Evolutionary conservation across 2,329 filamentous ascomycete species (phyloP), one percentile per base, ranked within the genome.

Genomic region (Diaporthe vexans): DNA sequence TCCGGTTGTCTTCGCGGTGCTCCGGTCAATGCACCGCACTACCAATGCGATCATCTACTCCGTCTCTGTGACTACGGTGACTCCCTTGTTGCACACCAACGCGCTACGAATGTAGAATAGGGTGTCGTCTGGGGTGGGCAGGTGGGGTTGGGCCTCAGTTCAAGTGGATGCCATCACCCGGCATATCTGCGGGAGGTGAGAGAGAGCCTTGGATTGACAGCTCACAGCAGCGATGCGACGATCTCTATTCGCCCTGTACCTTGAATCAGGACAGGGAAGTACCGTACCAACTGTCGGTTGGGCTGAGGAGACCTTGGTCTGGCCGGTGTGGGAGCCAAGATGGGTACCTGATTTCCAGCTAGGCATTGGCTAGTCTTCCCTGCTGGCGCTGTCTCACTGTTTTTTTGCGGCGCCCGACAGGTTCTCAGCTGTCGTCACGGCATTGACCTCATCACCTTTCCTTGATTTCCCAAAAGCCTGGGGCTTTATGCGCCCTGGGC

Each of bases 261-360:
- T 67, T 67, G 58, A 56, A 46, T 43, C 43, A 43, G 40, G 63
- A 67, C 71, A 73, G 51, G 71, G 71, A 67, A 57, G 43, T 61
- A 54, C 70, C 40, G 26, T 56, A 29, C 54, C 68, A 35, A 29
- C 29, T n/a, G 40, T 29, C 43, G 26, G 68, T 71, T 71, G 68
- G 68, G 51, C 52, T 58, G 52, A 61, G 8, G 13, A 51, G 54
- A 51, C 26, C 43, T 70, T 33, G 57, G 52, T 57, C 70, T n/a
- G 33, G 48, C 37, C 43, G 48, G 71, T 68, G 58, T 68, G 59
- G 63, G 63, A 37, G 51, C 63, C 63, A 17, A 35, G 46, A 67
- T 67, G 63, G 63, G 63, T 67, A 67, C 63, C 63, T 67, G 48
- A 67, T 26, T 52, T 29, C 29, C 8, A 51, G 54, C 24, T 33